A percentile compares a stretch with the other conserved stretches of the same genome.
These are phyloP conservation scores for thale cress (Arabidopsis thaliana) DNA, from an alignment of 345 rosid genomes.

Conservation along the genomic window DNA sequence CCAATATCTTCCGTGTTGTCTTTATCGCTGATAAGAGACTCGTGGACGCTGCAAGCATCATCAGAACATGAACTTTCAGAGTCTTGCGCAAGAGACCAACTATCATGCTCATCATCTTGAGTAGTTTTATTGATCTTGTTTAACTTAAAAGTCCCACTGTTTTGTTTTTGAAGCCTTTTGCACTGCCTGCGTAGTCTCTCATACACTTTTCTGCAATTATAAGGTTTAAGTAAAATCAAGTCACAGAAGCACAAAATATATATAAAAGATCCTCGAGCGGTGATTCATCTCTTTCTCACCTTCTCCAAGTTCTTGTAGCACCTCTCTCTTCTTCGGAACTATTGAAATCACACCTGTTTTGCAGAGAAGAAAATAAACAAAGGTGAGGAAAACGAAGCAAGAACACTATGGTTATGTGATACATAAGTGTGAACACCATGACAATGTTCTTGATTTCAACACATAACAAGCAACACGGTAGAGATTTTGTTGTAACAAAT, in stretches of 20 bases:
- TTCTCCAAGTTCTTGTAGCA: conserved; percentile 61
- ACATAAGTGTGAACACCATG: neutral
- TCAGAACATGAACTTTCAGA: conserved; percentile 66
- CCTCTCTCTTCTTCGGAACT: conserved; percentile 84
- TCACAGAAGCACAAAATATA: neutral
- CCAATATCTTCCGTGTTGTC: conserved; percentile 56
- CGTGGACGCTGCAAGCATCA: conserved; percentile 72
- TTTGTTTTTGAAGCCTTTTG: conserved; percentile 55
- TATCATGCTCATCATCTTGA: conserved; percentile 35
- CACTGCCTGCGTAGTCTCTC: conserved; percentile 86
- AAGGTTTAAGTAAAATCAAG: conserved; percentile 28
- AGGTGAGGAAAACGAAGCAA: conserved; percentile 2
- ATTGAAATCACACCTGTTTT: conserved; percentile 73
- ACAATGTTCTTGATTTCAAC: conserved; percentile 1
- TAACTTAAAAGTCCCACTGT: conserved; percentile 48
- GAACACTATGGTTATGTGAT: neutral
- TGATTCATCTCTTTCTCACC: conserved; percentile 51
- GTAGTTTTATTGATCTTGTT: conserved; percentile 46
- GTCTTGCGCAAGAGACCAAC: conserved; percentile 57
- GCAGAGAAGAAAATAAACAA: conserved; percentile 9
- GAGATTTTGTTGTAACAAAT: neutral
- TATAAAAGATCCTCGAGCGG: neutral
- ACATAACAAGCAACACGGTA: conserved; percentile 3
- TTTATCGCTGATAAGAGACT: conserved; percentile 70
- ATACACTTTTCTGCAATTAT: conserved; percentile 70